Conservation (phyloP, 805 yeast genomes). For the Candida saitoana region DNA sequence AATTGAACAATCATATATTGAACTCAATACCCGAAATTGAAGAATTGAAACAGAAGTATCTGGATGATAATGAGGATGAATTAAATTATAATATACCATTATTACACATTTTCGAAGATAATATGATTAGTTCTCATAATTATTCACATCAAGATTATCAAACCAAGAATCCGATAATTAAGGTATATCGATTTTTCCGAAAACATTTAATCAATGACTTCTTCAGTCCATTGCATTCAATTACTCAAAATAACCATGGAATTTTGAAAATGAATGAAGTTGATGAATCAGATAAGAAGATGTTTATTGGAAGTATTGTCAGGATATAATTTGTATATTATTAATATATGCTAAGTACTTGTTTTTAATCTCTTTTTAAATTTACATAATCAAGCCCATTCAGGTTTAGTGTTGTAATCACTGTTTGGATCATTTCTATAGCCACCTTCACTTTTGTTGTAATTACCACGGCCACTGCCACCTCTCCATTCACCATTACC, state of each 20-base stretch:
- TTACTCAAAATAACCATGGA: constrained; percentile 20
- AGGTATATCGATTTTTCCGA: constrained; percentile 12
- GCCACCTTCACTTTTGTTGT: not conserved
- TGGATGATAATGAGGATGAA: constrained; percentile 4
- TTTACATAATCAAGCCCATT: constrained; percentile 23
- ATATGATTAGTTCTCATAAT: constrained; percentile 22
- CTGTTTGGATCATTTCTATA: constrained; percentile 6
- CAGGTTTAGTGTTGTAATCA: constrained; percentile 22
- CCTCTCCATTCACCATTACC: constrained; percentile 6
- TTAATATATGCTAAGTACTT: not conserved
- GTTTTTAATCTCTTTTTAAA: not conserved
- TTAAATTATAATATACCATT: constrained; percentile 15
- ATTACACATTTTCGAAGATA: constrained; percentile 28
- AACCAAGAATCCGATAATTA: constrained; percentile 15
- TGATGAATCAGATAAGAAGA: constrained; percentile 19
- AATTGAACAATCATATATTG: constrained; percentile 18
- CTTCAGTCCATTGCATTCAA: constrained; percentile 23
- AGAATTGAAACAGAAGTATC: constrained; percentile 9
- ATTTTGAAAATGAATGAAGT: constrained; percentile 17
- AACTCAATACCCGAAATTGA: constrained; percentile 16
- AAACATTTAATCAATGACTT: constrained; percentile 20
- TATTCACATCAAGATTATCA: constrained; percentile 12
- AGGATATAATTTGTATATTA: constrained; percentile 13
- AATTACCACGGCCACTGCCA: not conserved
- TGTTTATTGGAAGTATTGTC: constrained; percentile 25